These are phyloP conservation scores for Leccinum fibrillosum DNA, from an alignment of 768 basidiomycete species.

Conservation along the genomic window DNA sequence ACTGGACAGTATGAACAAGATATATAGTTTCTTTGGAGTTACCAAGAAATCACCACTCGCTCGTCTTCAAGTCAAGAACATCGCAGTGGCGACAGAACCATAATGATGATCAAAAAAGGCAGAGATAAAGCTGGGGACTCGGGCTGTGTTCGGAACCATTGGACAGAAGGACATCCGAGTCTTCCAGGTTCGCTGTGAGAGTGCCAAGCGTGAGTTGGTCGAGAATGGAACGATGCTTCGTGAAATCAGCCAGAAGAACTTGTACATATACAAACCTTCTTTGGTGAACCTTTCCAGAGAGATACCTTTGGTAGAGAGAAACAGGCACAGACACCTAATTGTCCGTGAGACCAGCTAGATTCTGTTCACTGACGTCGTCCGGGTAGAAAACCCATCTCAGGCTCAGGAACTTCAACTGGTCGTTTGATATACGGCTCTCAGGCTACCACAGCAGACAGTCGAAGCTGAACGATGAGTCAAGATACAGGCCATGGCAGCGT, in stretches of 20 bases:
- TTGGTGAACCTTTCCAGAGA: too few relatives aligned
- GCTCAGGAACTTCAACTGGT: not conserved
- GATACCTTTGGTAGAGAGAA: not conserved
- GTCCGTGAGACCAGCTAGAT: not conserved
- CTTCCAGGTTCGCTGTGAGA: not conserved
- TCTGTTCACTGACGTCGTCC: not conserved
- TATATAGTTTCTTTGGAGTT: too few relatives aligned
- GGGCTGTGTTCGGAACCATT: too few relatives aligned
- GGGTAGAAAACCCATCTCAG: not conserved
- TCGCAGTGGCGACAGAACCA: too few relatives aligned
- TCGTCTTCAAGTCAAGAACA: too few relatives aligned
- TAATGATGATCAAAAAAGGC: too few relatives aligned
- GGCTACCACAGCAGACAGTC: not conserved
- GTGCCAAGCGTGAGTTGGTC: not conserved
- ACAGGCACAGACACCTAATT: not conserved
- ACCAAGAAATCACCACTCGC: too few relatives aligned
- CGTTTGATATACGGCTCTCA: not conserved
- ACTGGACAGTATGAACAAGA: too few relatives aligned
- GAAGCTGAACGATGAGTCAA: not conserved
- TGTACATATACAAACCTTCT: too few relatives aligned
- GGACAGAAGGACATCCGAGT: too few relatives aligned
- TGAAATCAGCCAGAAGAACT: not conserved
- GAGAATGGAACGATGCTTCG: not conserved
- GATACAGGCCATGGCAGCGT: not conserved
- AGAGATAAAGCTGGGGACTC: too few relatives aligned